A percentile compares a stretch with the other conserved stretches of the same genome.
phyloP scores from a whole-genome alignment of 805 yeast genomes.

The Yamadazyma kitorensis region DNA sequence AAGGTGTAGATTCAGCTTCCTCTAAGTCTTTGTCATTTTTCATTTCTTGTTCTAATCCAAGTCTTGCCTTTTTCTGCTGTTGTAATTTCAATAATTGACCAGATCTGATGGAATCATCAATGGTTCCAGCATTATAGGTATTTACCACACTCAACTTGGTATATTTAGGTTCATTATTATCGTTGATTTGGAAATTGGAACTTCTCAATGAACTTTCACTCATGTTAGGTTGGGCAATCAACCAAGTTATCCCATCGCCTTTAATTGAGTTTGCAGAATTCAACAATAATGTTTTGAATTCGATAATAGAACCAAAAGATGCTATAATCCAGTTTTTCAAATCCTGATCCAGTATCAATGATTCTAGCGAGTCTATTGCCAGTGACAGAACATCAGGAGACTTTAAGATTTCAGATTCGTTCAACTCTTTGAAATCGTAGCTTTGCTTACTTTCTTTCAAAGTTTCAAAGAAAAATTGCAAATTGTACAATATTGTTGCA shows the following conservation, averaged over 20 bases:
- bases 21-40: slow-evolving; percentile 4
- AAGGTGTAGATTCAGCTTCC: slow-evolving; percentile 1
- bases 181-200: slow-evolving; percentile 9
- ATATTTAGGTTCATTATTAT: slow-evolving; percentile 11
- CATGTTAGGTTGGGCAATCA: slow-evolving; percentile 58
- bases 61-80: slow-evolving; percentile 30
- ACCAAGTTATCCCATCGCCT: slow-evolving; percentile 92
- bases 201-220: slow-evolving; percentile 25
- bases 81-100: slow-evolving; percentile 48
- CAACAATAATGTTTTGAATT: slow-evolving; percentile 68
- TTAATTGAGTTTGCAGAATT: slow-evolving; percentile 68
- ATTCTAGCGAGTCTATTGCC: not conserved
- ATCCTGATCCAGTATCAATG: slow-evolving; percentile 33
- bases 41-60: slow-evolving; percentile 22
- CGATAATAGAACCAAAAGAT: slow-evolving; percentile 74
- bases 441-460: slow-evolving; percentile 20
- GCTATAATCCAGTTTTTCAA: slow-evolving; percentile 48
- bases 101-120: slow-evolving; percentile 57
- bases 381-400: slow-evolving; percentile 40
- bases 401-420: slow-evolving; percentile 34
- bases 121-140: slow-evolving; percentile 89
- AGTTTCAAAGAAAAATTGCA: slow-evolving; percentile 48
- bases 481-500: slow-evolving; percentile 47
- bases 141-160: slow-evolving; percentile 65
- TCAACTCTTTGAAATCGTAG: slow-evolving; percentile 18